Conservation (phyloP, 805 yeast species). For the Wickerhamomyces bisporus region DNA sequence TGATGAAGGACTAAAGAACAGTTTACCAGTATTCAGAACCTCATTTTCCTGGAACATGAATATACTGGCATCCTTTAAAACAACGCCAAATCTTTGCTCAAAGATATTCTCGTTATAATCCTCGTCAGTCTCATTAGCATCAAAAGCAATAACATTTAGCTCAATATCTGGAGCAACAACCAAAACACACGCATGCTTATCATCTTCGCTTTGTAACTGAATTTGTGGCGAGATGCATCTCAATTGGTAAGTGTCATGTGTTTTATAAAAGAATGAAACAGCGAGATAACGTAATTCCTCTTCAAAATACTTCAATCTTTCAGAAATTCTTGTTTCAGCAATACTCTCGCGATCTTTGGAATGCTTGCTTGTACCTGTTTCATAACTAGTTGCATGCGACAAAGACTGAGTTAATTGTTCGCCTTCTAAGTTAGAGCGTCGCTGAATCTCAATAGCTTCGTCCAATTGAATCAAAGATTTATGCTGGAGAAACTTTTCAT, state of each 20-base stretch:
- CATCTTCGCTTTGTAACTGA: constrained; percentile 53
- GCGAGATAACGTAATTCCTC: constrained; percentile 41
- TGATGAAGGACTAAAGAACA: constrained; percentile 39
- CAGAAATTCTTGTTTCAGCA: constrained; percentile 15
- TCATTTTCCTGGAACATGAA: constrained; percentile 58
- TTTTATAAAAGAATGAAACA: constrained; percentile 29
- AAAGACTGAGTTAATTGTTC: constrained; percentile 4
- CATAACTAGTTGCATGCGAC: constrained; percentile 18
- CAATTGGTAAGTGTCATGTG: constrained; percentile 54
- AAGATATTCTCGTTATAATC: constrained; percentile 41
- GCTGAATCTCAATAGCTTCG: constrained; percentile 39
- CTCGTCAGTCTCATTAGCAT: constrained; percentile 38
- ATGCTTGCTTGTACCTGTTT: constrained; percentile 1
- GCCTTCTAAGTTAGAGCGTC: constrained; percentile 12
- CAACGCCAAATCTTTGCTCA: constrained; percentile 65
- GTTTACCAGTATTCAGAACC: constrained; percentile 33
- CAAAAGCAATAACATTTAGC: constrained; percentile 61
- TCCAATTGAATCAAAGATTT: constrained; percentile 47
- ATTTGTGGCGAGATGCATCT: constrained; percentile 78
- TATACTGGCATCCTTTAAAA: constrained; percentile 66
- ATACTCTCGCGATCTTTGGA: constrained; percentile 3
- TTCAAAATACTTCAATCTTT: constrained; percentile 43
- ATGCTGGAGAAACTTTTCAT: constrained; percentile 38
- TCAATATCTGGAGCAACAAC: constrained; percentile 73
- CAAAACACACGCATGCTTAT: constrained; percentile 54